phyloP scores from a whole-genome alignment of 2,329 filamentous ascomycete species.

The Hymenoscyphus salicellus region DNA sequence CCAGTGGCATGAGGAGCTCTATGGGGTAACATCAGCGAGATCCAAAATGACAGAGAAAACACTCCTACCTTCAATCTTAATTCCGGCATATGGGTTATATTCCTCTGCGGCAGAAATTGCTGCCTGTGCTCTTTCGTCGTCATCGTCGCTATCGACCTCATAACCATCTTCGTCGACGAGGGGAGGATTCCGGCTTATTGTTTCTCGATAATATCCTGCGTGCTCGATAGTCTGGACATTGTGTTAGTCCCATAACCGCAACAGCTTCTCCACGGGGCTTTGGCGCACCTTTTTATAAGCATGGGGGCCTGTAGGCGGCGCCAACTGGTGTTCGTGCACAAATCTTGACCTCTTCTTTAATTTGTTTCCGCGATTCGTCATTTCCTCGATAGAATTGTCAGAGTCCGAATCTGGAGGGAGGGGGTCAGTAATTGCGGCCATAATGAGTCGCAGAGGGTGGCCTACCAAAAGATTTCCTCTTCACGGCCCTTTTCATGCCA shows the following conservation, averaged over 20 bases:
- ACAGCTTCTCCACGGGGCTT: not conserved
- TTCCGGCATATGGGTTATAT: conserved; percentile 70
- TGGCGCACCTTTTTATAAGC: conserved; percentile 66
- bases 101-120: conserved; percentile 62
- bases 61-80: conserved; percentile 66
- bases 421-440: conserved; percentile 23
- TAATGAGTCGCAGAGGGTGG: conserved; percentile 19
- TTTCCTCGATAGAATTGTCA: conserved; percentile 66
- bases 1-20: conserved; percentile 75
- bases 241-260: conserved; percentile 16
- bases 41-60: not conserved
- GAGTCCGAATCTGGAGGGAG: conserved; percentile 66
- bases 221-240: conserved; percentile 64
- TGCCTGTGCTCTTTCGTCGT: conserved; percentile 60
- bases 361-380: conserved; percentile 75
- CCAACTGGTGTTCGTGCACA: conserved; percentile 66
- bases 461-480: conserved; percentile 61
- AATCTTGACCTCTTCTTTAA: conserved; percentile 73
- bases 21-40: conserved; percentile 33
- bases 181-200: conserved; percentile 71
- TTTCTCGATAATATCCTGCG: conserved; percentile 67
- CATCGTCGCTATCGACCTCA: conserved; percentile 69
- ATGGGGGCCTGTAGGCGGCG: conserved; percentile 61
- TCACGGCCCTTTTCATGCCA: conserved; percentile 66
- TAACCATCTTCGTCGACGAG: conserved; percentile 76